Evolutionary conservation across 176 grass and related monocot species (phyloP).

Genomic region (Oropetium thomaeum): DNA sequence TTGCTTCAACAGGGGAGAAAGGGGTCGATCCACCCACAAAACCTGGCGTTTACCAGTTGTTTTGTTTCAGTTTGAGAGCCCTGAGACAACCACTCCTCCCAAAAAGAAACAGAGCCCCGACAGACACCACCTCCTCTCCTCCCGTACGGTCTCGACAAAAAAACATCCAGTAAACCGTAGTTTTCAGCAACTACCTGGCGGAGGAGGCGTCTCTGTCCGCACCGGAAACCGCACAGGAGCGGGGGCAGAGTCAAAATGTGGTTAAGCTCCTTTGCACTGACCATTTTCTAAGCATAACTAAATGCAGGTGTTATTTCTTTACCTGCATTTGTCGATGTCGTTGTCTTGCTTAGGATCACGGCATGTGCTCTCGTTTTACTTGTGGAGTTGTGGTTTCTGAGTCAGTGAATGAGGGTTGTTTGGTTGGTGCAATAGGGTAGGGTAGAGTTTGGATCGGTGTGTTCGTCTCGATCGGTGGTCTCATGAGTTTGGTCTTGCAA

Average conservation of each 20-base stretch:
- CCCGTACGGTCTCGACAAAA: background rate
- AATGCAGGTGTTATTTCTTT: background rate
- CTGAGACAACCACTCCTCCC: background rate
- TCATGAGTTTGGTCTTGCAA: no score
- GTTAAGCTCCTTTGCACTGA: conserved; percentile 21
- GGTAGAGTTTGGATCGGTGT: background rate
- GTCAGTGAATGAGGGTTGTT: background rate
- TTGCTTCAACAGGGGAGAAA: conserved; percentile 1
- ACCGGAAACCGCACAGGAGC: conserved; percentile 29
- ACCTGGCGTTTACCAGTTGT: background rate
- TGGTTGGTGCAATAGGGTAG: background rate
- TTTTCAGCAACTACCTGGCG: conserved; percentile 39
- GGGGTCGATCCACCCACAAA: background rate
- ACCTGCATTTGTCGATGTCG: background rate
- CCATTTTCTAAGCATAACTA: background rate
- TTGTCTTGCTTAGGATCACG: background rate
- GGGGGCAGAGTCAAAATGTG: background rate
- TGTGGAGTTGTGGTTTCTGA: background rate
- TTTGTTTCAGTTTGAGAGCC: background rate
- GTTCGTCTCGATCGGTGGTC: background rate
- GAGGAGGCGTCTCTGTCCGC: conserved; percentile 39
- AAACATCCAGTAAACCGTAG: conserved; percentile 15
- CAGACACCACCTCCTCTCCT: background rate
- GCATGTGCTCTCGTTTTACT: background rate
- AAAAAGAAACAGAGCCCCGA: background rate